Evolutionary conservation across 1,284 basidiomycete genomes (phyloP).

Genomic region (Moesziomyces parantarcticus): DNA sequence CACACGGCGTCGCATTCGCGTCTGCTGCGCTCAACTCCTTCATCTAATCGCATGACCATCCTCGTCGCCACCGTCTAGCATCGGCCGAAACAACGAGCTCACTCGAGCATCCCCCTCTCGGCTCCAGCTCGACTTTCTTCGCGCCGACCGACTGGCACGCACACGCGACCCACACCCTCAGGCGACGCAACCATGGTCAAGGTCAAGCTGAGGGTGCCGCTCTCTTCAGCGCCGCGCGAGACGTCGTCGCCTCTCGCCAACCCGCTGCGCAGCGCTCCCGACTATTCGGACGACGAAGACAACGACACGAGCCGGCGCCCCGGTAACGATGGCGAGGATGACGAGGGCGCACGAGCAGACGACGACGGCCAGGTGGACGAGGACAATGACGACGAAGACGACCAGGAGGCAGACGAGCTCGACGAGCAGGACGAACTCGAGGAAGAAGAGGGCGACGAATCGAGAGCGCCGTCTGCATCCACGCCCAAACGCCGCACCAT

Average conservation of each 20-base stretch:
- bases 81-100: no score
- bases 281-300: constrained; percentile 44
- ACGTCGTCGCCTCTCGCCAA: constrained; percentile 45
- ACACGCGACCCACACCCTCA: background rate
- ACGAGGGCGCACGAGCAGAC: constrained; percentile 1
- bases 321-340: background rate
- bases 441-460: constrained; percentile 37
- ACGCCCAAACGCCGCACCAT: constrained; percentile 37
- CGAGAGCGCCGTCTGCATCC: constrained; percentile 11
- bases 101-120: no score
- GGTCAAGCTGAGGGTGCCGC: constrained; percentile 49
- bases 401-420: constrained; percentile 30
- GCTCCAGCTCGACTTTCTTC: no score
- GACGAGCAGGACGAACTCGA: constrained; percentile 48
- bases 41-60: no score
- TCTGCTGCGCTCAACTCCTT: no score
- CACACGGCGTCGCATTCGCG: no score
- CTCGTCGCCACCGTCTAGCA: no score
- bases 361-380: constrained; percentile 14
- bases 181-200: constrained; percentile 28
- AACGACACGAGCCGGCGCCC: constrained; percentile 8
- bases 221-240: constrained; percentile 45
- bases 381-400: constrained; percentile 21
- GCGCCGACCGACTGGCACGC: no score
- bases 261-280: constrained; percentile 34